Conservation (phyloP, 768 basidiomycete species). For the Lactarius tabidus region DNA sequence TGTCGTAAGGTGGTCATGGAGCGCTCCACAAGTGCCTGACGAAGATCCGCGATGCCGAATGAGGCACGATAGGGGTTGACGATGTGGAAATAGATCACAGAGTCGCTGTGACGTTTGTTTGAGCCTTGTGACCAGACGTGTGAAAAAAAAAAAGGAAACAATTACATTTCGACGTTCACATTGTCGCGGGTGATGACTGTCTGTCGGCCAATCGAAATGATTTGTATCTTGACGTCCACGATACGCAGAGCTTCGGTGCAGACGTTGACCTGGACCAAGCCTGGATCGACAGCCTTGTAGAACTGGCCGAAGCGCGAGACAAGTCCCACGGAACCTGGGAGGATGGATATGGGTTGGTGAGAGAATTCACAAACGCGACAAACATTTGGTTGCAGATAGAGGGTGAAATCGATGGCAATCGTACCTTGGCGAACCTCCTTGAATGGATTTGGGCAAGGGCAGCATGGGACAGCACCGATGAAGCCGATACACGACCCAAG, state of each 20-base stretch:
- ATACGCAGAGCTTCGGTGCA: slow-evolving; percentile 84
- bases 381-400: not conserved
- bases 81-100: slow-evolving; percentile 92
- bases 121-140: slow-evolving; percentile 14
- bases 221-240: slow-evolving; percentile 96
- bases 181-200: slow-evolving; percentile 94
- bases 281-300: slow-evolving; percentile 94
- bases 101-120: slow-evolving; percentile 58
- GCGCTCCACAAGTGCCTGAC: slow-evolving; percentile 77
- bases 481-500: slow-evolving; percentile 67
- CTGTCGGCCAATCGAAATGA: slow-evolving; percentile 81
- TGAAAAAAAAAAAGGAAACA: not conserved
- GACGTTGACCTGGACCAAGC: slow-evolving; percentile 88
- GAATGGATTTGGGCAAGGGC: slow-evolving; percentile 83
- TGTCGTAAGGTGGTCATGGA: slow-evolving; percentile 96
- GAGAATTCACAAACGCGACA: slow-evolving; percentile 4
- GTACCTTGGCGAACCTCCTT: slow-evolving; percentile 78
- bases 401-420: slow-evolving; percentile 17
- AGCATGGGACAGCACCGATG: slow-evolving; percentile 75
- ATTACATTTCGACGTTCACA: slow-evolving; percentile 87
- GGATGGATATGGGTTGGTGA: slow-evolving; percentile 24
- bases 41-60: slow-evolving; percentile 89
- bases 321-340: slow-evolving; percentile 80
- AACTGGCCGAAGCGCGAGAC: slow-evolving; percentile 93
- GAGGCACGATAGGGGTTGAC: slow-evolving; percentile 89